Evolutionary conservation across 2,329 filamentous ascomycete genomes (phyloP).

Genomic region (Aureobasidium pullulans): DNA sequence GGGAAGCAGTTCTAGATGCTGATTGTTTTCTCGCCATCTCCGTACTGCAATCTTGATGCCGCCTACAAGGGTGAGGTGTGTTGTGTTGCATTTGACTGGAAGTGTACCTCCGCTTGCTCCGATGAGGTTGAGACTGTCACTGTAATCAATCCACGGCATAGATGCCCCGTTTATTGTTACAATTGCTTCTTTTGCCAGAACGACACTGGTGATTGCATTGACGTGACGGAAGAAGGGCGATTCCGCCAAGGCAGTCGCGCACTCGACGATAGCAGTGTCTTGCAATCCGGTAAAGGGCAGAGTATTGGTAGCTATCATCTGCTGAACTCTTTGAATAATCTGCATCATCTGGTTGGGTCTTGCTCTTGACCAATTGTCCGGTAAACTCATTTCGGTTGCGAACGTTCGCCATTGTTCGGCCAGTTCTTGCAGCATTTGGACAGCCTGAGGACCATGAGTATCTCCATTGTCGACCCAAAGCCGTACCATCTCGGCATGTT

Average conservation of each 20-base stretch:
- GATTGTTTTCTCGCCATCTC: neutral
- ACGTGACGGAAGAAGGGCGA: neutral
- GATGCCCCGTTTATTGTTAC: neutral
- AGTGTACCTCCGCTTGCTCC: neutral
- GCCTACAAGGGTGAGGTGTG: neutral
- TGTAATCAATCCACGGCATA: neutral
- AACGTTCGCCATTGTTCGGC: neutral
- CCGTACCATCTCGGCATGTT: no score
- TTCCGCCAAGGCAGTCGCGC: neutral
- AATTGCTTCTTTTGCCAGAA: neutral
- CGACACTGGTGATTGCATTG: neutral
- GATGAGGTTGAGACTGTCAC: neutral
- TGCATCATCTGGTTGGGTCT: neutral
- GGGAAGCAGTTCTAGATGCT: neutral
- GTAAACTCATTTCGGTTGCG: neutral
- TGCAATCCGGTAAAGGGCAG: neutral
- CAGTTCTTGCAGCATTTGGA: neutral
- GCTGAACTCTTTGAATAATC: neutral
- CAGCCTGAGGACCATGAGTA: neutral
- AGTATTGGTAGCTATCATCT: neutral
- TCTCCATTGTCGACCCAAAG: no score
- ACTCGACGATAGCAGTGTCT: neutral
- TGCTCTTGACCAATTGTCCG: neutral
- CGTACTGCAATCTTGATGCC: neutral
- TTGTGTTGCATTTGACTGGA: neutral